Conservation (phyloP, 345 rosid species). For the Cardamine resedifolia region DNA sequence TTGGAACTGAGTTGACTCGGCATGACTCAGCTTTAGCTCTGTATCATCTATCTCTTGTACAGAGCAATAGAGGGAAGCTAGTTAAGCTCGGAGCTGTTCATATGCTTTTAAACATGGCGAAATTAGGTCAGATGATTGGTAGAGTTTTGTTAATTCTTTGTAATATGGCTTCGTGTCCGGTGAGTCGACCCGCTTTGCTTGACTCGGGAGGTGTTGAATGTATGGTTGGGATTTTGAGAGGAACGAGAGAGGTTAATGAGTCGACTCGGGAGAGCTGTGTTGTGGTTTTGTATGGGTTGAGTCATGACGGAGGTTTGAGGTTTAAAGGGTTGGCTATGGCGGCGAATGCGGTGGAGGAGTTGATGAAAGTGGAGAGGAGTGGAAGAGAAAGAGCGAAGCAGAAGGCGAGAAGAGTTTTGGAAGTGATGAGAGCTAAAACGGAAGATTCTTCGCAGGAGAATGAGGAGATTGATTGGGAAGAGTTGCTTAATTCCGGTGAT, state of each 20-base stretch:
- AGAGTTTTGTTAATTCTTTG: conserved; percentile 56
- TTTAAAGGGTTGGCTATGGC: conserved; percentile 75
- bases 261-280: conserved; percentile 62
- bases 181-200: conserved; percentile 62
- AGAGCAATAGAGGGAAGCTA: conserved; percentile 61
- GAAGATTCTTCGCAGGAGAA: conserved; percentile 44
- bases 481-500: conserved; percentile 56
- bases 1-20: conserved; percentile 60
- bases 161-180: conserved; percentile 55
- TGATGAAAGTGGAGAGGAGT: conserved; percentile 48
- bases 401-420: conserved; percentile 53
- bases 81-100: conserved; percentile 65
- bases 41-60: conserved; percentile 76
- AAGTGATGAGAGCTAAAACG: conserved; percentile 45
- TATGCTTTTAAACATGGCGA: conserved; percentile 54
- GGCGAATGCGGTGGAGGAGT: conserved; percentile 57
- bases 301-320: conserved; percentile 66
- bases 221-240: conserved; percentile 50
- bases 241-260: conserved; percentile 40
- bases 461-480: conserved; percentile 78
- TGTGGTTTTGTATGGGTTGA: conserved; percentile 56
- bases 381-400: conserved; percentile 50
- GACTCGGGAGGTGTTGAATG: conserved; percentile 82
- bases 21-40: conserved; percentile 80
- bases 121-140: conserved; percentile 50